Base-by-base conservation (phyloP, 345 rosid species). In the Aegle marmelos region DNA sequence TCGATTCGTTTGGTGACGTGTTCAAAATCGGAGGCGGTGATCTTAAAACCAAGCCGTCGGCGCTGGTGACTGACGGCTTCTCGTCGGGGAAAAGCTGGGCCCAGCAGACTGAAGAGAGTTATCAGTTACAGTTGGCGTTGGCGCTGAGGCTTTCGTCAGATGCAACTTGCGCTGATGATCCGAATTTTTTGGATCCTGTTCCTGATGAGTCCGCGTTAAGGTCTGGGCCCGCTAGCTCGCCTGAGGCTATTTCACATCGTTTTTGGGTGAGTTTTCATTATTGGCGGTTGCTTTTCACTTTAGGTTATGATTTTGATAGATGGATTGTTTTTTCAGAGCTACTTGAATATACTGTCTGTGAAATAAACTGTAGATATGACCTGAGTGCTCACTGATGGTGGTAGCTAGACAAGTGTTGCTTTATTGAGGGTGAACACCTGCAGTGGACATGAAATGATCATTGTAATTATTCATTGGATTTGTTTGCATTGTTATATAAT, bases 21-120 rank as follows among this genome's bases (percentile, higher is more conserved):
- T 86, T 66, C 75, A 82, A 82, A 68, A 80, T 78, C 66, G 84
- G 83, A 11, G 86, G 82, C 27, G 88, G 90, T 53, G 90, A 89
- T 74, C 73, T 80, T 78, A 88, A 88, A 85, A 37, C 63, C 34
- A 87, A 84, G 79, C 85, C 74, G 80, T 9, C n/a, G 39, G 37
- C 66, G 36, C 7, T 14, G 68, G 68, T 24, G 68, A 31, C 82
- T 1, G 80, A 77, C 0, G 88, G 91, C 8, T 81, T 92, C 13
- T 88, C 93, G 1, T 89, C 89, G 2, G 98, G 94, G 80, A 97
- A 91, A 86, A 93, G 97, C 86, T 97, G 98, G 99, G 99, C 98
- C 75, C 98, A 90, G 83, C 98, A 94, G 88, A 97, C 99, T 76
- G 99, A 97, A 82, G 99, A 97, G 93, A 97, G 99, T 81, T 97